Base-by-base conservation (phyloP, 495 filamentous ascomycete genomes). In the Xylaria nigripes region DNA sequence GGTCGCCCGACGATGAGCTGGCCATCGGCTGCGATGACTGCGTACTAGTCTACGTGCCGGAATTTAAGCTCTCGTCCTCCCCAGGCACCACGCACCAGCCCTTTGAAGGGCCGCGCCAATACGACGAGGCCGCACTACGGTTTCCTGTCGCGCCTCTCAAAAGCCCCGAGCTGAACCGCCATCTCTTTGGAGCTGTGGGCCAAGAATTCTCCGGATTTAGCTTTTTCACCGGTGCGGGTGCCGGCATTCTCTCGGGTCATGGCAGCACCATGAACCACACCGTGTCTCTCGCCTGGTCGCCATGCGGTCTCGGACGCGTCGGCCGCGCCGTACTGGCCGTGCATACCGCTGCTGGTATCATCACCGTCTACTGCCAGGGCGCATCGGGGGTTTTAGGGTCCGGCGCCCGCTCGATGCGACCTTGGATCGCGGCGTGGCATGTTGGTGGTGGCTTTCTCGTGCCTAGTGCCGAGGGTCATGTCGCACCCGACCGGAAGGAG, bases 261-360 rank as follows among this genome's bases (percentile, higher is more conserved):
- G 75, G 74, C 6, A 74, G 71, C 48, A 72, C 71, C 16, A 68
- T 78, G 67, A 74, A 74, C 51, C 73, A 76, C 32, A 68, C 75
- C 22, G 69, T 78, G 0, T 43, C 59, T 6, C 52, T 76, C 38
- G 66, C 54, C 16, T 78, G 75, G 75, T 76, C 72, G 9, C 75
- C 75, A 0, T 62, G 65, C 3, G 72, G 72, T 1, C 60, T 77
- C 19, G 72, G 75, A 13, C 60, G 69, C 27, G 76, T 76, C 55
- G 62, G 61, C 2, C 65, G 75, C 7, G 69, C 73, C 6, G 66
- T 73, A 12, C 63, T 77, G 7, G 70, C 66, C 21, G 66, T 76
- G 3, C 50, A 76, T 34, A 71, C 69, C 1, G 68, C 68, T 10
- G 59, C 66, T 0, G 75, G 75, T 0, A 61, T 64, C 12, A 51